Evolutionary conservation across 1,284 basidiomycete species (phyloP), one percentile per base, ranked within the genome.

Genomic region (Naganishia sp.): DNA sequence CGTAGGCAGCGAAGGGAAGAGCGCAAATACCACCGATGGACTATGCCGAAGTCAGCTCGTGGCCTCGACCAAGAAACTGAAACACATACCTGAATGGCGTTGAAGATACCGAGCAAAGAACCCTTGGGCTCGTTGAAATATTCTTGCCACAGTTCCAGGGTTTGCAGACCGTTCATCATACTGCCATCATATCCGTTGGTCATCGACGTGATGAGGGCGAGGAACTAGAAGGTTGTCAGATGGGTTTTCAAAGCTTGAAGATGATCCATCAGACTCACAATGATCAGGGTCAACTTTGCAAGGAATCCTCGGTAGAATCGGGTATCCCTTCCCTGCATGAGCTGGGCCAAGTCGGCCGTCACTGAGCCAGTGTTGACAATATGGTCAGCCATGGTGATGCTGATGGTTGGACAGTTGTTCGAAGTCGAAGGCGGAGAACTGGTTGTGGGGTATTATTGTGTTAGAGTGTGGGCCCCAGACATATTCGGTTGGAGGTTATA

Each of bases 101-200:
- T 73, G 69, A 72, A 72, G 45, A 72, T 67, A 55, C 71, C 77
- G 55, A 76, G 61, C 11, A 75, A 45, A 68, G 72, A 73, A 57
- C 76, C 69, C 55, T 53, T 6, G 2, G 69, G 63, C 64, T 55
- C 45, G 63, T 33, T 28, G 63, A 72, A 70, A 59, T 72, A 55
- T 6, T 23, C n/a, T 44, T 72, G 69, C 72, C 72, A 74, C 2
- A 61, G 55, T 6, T 69, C 53, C 2, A 74, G 53, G n/a, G 72
- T 64, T 57, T 75, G 73, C 18, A 75, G 68, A 65, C 74, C 74
- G 64, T 72, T 73, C 70, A 70, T 70, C 68, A 70, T 69, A 23
- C 63, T 54, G 11, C 64, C 59, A 44, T 69, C 70, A 50, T 67
- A 71, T 21, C 70, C 70, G 23, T 65, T 66, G 31, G 68, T 61